These are phyloP conservation scores for Thermomyces lanuginosus DNA, from an alignment of 2,329 filamentous ascomycete species.

Conservation along the genomic window DNA sequence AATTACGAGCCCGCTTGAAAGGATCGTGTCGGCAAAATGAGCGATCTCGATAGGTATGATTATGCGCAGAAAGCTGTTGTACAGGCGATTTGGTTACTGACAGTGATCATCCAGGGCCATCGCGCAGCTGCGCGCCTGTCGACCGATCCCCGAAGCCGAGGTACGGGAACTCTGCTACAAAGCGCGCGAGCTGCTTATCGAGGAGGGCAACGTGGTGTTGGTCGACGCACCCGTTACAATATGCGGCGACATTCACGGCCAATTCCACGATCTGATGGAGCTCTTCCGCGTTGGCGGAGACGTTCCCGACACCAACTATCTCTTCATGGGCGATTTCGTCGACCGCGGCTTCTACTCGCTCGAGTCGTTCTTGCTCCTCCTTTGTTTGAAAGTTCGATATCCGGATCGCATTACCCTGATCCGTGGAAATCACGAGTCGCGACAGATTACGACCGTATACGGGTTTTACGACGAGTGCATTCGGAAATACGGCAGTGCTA, in stretches of 20 bases:
- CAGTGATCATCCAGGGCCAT: slow-evolving; percentile 51
- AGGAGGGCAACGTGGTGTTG: slow-evolving; percentile 92
- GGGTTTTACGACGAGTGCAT: slow-evolving; percentile 97
- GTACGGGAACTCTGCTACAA: slow-evolving; percentile 97
- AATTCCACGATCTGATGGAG: slow-evolving; percentile 96
- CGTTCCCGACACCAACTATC: slow-evolving; percentile 87
- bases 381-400: slow-evolving; percentile 93
- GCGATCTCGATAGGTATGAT: slow-evolving; percentile 74
- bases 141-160: slow-evolving; percentile 86
- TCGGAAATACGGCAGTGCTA: slow-evolving; percentile 88
- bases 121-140: slow-evolving; percentile 83
- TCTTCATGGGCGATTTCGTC: slow-evolving; percentile 98
- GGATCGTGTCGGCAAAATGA: slow-evolving; percentile 42
- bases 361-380: slow-evolving; percentile 85
- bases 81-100: slow-evolving; percentile 7
- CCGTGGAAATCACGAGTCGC: slow-evolving; percentile 85
- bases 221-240: slow-evolving; percentile 93
- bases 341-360: slow-evolving; percentile 96
- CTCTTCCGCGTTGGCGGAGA: slow-evolving; percentile 86
- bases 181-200: slow-evolving; percentile 84
- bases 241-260: slow-evolving; percentile 92
- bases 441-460: slow-evolving; percentile 94
- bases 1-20: slow-evolving; percentile 6
- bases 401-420: slow-evolving; percentile 95
- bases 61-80: slow-evolving; percentile 3